These are phyloP conservation scores for Fusarium protoensiforme DNA, from an alignment of 2,329 filamentous ascomycete genomes.

Conservation along the genomic window DNA sequence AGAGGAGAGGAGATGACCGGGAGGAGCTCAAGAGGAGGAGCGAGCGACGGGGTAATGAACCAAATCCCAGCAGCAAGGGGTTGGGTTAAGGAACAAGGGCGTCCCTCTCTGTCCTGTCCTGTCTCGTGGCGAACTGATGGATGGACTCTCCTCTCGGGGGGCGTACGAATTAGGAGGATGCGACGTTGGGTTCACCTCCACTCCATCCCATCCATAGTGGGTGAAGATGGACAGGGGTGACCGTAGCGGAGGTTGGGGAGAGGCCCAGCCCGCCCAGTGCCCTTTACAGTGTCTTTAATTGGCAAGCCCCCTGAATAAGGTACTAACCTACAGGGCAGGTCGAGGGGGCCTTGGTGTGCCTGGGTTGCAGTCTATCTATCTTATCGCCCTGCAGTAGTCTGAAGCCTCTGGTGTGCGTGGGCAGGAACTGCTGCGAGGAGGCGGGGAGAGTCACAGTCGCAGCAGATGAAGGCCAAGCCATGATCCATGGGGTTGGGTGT, in stretches of 20 bases:
- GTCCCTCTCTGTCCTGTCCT: conserved; percentile 6
- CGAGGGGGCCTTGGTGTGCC: conserved; percentile 3
- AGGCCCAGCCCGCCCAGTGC: conserved; percentile 8
- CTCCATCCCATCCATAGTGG: not conserved
- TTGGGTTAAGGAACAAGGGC: conserved; percentile 32
- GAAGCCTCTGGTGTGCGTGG: conserved; percentile 1
- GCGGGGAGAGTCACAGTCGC: not conserved
- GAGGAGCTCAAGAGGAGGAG: conserved; percentile 7
- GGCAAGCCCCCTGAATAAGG: conserved; percentile 19
- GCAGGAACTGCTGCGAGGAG: conserved; percentile 3
- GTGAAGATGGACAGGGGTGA: conserved; percentile 25
- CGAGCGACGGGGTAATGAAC: conserved; percentile 43
- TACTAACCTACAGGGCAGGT: conserved; percentile 28
- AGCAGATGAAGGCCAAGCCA: not conserved
- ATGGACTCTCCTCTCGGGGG: conserved; percentile 27
- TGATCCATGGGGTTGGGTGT: not conserved
- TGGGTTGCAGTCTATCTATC: conserved; percentile 2
- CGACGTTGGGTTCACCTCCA: conserved; percentile 17
- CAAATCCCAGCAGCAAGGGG: conserved; percentile 37
- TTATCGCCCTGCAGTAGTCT: conserved; percentile 25
- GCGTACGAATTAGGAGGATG: conserved; percentile 26
- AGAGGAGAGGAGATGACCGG: not conserved
- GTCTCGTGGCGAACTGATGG: conserved; percentile 38
- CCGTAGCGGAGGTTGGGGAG: conserved; percentile 34
- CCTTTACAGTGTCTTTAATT: conserved; percentile 11